A percentile compares a stretch with the other conserved stretches of the same genome.
Conservation (phyloP, 768 basidiomycete species). For the Punctularia strigosozonata region DNA sequence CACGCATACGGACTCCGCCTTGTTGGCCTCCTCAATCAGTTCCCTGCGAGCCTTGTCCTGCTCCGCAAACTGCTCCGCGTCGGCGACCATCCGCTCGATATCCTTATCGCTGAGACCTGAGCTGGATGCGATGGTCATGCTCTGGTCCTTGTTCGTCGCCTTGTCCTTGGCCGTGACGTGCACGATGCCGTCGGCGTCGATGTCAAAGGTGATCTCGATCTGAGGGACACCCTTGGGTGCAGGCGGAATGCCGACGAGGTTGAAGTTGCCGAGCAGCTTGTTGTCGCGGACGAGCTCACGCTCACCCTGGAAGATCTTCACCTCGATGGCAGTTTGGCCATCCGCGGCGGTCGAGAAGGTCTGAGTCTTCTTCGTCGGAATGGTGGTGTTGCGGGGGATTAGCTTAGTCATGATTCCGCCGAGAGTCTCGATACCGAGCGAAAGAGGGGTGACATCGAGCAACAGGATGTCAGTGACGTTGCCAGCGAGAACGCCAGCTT, state of each 20-base stretch:
- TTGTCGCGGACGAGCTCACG: conserved; percentile 98
- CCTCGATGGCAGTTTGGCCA: conserved; percentile 98
- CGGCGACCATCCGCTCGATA: conserved; percentile 93
- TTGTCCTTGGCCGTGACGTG: conserved; percentile 95
- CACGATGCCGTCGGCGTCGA: conserved; percentile 96
- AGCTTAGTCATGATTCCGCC: conserved; percentile 99
- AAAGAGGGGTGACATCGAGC: conserved; percentile 92
- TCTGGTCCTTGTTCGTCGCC: conserved; percentile 83
- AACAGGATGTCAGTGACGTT: conserved; percentile 94
- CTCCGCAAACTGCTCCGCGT: conserved; percentile 91
- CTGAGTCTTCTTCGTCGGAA: conserved; percentile 99
- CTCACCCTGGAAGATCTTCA: conserved; percentile 99
- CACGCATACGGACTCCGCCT: conserved; percentile 85
- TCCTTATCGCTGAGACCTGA: conserved; percentile 95
- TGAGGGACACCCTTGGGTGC: conserved; percentile 68
- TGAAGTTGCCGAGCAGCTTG: conserved; percentile 99
- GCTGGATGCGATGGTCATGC: conserved; percentile 95
- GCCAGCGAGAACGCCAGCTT: conserved; percentile 95
- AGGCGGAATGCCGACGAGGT: conserved; percentile 93
- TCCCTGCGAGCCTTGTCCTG: conserved; percentile 77
- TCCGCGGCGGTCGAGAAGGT: conserved; percentile 98
- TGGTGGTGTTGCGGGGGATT: conserved; percentile 96
- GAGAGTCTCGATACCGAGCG: conserved; percentile 92
- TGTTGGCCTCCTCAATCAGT: conserved; percentile 94
- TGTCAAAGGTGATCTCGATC: conserved; percentile 88